Evolutionary conservation across 805 yeast species (phyloP), one percentile per base, ranked within the genome.

Genomic region (Nakazawaea sp.): DNA sequence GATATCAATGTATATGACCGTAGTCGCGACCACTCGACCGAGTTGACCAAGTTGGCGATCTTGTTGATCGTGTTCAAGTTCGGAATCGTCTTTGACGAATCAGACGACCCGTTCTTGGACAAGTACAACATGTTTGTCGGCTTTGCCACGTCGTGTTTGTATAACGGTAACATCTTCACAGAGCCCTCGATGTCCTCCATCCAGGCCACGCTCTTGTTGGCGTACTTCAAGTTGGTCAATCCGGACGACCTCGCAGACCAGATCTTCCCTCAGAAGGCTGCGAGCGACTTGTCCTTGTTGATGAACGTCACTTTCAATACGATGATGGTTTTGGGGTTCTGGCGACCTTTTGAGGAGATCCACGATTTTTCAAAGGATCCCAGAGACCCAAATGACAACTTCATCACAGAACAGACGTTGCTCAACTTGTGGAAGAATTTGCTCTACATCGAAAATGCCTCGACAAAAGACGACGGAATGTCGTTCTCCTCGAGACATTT

Each of bases 1-100:
- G 42, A 39, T 15, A 30, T 39, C 17, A 34, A 39, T 19, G 38
- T 34, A 9, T 39, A 39, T 27, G 35, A 34, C 7, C 28, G 29
- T 4, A 9, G 11, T 7, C 23, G 38, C 12, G 38, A 33, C 27
- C 27, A 33, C 13, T 16, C 26, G 8, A 27, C 21, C 3, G 42
- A 39, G 26, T 31, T 33, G 18, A 11, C 30, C 13, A 39, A 39
- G 27, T 27, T 39, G 21, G 20, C 35, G 11, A 11, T 20, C 12
- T n/a, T 39, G 4, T 20, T 39, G 11, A 7, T 31, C 6, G 26
- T 30, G 25, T 30, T 39, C 24, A 39, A 39, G 18, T 31, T 34
- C 18, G 42, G 42, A 11, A 27, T 30, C 4, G 29, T 34, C 5
- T 26, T 34, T 21, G 33, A 27, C 26, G 35, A 30, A 5, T 13